A percentile compares a stretch with the other conserved stretches of the same genome.
Evolutionary conservation across 306 rosid genomes (phyloP).

Genomic region (Inga oerstediana): DNA sequence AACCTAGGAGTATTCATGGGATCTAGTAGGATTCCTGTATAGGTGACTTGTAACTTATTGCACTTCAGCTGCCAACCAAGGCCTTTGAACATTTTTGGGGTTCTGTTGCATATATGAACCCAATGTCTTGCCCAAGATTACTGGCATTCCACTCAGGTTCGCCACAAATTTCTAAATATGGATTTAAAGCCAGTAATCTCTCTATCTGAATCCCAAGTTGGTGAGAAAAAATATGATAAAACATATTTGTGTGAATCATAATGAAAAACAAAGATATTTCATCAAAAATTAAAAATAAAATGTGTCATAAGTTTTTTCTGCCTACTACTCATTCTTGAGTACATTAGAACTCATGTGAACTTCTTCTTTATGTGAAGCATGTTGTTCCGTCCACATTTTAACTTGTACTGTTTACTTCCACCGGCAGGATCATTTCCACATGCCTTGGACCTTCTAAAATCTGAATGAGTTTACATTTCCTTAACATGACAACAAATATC

Average conservation of each 20-base stretch:
- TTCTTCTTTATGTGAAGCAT: not conserved
- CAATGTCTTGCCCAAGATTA: no score
- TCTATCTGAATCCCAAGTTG: not conserved
- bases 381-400: not conserved
- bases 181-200: not conserved
- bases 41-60: not conserved
- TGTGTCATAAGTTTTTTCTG: not conserved
- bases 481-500: not conserved
- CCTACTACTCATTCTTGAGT: slow-evolving; percentile 1
- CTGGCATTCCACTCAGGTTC: not conserved
- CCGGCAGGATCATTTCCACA: not conserved
- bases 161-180: not conserved
- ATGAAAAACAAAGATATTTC: not conserved
- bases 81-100: not conserved
- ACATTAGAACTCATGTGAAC: not conserved
- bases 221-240: not conserved
- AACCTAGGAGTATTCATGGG: not conserved
- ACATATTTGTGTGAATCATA: not conserved
- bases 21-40: not conserved
- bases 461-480: not conserved
- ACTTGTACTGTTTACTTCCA: not conserved
- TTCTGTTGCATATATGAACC: slow-evolving; percentile 7
- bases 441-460: not conserved
- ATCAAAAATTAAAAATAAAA: not conserved
- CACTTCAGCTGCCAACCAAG: not conserved